phyloP scores from a whole-genome alignment of 2,329 filamentous ascomycete species.

The Hypoxylon sp. region DNA sequence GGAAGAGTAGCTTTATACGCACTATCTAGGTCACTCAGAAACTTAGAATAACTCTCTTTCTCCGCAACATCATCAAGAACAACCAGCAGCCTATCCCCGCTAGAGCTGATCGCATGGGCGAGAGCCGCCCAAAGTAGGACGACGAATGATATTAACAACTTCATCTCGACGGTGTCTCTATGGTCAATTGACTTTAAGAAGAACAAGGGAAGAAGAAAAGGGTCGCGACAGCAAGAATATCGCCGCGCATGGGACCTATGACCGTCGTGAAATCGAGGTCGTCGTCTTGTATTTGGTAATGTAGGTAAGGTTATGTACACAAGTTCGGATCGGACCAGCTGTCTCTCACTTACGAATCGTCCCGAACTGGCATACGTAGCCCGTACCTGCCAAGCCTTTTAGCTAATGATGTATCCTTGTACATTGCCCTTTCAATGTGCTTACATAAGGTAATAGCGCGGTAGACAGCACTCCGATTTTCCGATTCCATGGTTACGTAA shows the following conservation, averaged over 20 bases:
- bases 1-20: constrained; percentile 52
- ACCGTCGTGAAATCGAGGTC: constrained; percentile 1
- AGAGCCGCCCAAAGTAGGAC: constrained; percentile 76
- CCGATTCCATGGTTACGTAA: background rate
- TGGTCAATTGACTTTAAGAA: constrained; percentile 40
- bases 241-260: constrained; percentile 49
- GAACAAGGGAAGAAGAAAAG: constrained; percentile 44
- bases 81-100: constrained; percentile 85
- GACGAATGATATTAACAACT: constrained; percentile 79
- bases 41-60: constrained; percentile 85
- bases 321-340: constrained; percentile 35
- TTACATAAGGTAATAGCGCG: background rate
- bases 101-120: constrained; percentile 82
- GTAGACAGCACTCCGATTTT: constrained; percentile 25
- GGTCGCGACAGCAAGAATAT: constrained; percentile 44
- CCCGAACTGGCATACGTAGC: constrained; percentile 53
- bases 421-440: constrained; percentile 12
- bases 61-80: constrained; percentile 87
- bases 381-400: constrained; percentile 52
- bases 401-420: background rate
- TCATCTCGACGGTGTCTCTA: constrained; percentile 69
- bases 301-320: constrained; percentile 9
- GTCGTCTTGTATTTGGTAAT: background rate
- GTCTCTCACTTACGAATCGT: constrained; percentile 43
- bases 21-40: constrained; percentile 81